phyloP scores from a whole-genome alignment of 2,329 filamentous ascomycete species.

The Venturia nashicola region DNA sequence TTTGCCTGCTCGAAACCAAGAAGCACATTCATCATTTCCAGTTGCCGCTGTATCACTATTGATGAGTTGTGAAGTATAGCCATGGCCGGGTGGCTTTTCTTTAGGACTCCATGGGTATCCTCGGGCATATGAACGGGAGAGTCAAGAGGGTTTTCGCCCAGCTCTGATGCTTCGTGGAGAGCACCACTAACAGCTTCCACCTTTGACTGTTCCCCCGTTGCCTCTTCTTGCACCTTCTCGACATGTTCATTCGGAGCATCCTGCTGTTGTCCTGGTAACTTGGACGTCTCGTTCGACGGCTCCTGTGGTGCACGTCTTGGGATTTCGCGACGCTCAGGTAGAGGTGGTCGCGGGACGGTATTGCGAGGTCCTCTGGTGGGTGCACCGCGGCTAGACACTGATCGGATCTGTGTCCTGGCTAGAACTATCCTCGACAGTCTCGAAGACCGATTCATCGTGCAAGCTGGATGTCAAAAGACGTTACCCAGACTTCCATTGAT shows the following conservation, averaged over 20 bases:
- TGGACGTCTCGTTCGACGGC: not conserved
- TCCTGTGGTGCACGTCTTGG: not conserved
- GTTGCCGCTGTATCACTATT: slow-evolving; percentile 48
- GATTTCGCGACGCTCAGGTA: slow-evolving; percentile 9
- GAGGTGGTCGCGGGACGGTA: slow-evolving; percentile 15
- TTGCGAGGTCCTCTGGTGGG: slow-evolving; percentile 18
- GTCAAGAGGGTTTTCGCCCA: slow-evolving; percentile 37
- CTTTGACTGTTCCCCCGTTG: slow-evolving; percentile 19
- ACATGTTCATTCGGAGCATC: not conserved
- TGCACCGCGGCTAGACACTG: slow-evolving; percentile 11
- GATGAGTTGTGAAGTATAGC: slow-evolving; percentile 48
- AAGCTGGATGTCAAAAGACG: not conserved
- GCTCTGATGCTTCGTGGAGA: slow-evolving; percentile 28
- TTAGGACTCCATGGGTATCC: slow-evolving; percentile 47
- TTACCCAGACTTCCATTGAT: not conserved
- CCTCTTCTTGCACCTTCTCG: slow-evolving; percentile 9
- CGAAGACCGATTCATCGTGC: slow-evolving; percentile 13
- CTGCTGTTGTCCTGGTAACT: not conserved
- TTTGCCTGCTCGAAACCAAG: slow-evolving; percentile 57
- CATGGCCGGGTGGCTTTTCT: slow-evolving; percentile 44
- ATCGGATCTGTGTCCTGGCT: slow-evolving; percentile 5
- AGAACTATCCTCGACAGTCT: slow-evolving; percentile 19
- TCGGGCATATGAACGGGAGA: slow-evolving; percentile 50
- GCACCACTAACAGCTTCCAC: slow-evolving; percentile 31
- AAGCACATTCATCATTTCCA: slow-evolving; percentile 55